These are phyloP conservation scores for Leucocoprinus leucothites DNA, from an alignment of 768 basidiomycete species.

Conservation along the genomic window DNA sequence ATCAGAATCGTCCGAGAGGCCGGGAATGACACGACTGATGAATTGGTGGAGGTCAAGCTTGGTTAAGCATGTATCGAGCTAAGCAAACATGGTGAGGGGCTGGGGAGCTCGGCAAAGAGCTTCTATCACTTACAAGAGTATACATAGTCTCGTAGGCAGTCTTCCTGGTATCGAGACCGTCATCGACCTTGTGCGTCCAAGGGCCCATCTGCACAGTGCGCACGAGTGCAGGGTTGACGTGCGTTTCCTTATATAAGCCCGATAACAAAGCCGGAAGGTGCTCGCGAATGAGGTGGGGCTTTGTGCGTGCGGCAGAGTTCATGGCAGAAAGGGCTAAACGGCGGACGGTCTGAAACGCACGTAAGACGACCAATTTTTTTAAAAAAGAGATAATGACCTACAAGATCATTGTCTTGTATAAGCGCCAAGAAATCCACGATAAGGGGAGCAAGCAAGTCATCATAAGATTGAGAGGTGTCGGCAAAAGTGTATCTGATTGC, in stretches of 20 bases:
- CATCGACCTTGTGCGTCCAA: slow-evolving; percentile 96
- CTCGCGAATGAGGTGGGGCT: slow-evolving; percentile 87
- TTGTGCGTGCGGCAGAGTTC: slow-evolving; percentile 94
- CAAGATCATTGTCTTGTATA: slow-evolving; percentile 86
- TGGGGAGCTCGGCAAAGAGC: not conserved
- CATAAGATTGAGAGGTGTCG: slow-evolving; percentile 80
- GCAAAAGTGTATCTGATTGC: slow-evolving; percentile 94
- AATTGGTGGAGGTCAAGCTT: slow-evolving; percentile 88
- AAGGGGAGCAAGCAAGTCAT: slow-evolving; percentile 84
- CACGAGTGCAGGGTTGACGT: slow-evolving; percentile 74
- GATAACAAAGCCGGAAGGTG: slow-evolving; percentile 77
- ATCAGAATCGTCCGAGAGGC: slow-evolving; percentile 85
- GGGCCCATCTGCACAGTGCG: slow-evolving; percentile 96
- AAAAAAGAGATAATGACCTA: slow-evolving; percentile 31
- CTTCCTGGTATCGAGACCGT: slow-evolving; percentile 94
- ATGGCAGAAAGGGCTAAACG: slow-evolving; percentile 85
- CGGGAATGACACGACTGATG: slow-evolving; percentile 75
- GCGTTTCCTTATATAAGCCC: slow-evolving; percentile 81
- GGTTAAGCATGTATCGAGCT: slow-evolving; percentile 90
- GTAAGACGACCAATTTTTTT: not conserved
- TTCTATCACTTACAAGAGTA: slow-evolving; percentile 64
- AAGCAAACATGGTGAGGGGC: not conserved
- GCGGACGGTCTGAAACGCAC: slow-evolving; percentile 71
- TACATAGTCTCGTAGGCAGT: slow-evolving; percentile 98
- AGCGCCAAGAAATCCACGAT: slow-evolving; percentile 90